Evolutionary conservation across 768 basidiomycete genomes (phyloP).

Genomic region (Amanita exitialis): DNA sequence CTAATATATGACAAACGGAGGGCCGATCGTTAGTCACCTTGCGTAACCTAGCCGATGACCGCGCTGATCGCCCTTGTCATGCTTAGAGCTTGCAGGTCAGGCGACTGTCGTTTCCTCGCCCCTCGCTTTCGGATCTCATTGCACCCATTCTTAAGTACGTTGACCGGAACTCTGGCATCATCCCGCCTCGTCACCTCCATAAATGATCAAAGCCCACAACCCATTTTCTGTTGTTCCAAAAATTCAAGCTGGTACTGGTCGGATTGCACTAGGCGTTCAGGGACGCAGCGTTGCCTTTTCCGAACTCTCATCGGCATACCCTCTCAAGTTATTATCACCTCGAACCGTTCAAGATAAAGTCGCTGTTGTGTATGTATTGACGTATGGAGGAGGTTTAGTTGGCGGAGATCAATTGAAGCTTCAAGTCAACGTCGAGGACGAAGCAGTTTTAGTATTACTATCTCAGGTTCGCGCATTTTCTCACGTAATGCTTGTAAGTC

Average conservation of each 20-base stretch:
- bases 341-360: slow-evolving; percentile 36
- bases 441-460: slow-evolving; percentile 57
- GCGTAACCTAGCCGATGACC: not conserved
- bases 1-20: not conserved
- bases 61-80: not conserved
- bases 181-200: not conserved
- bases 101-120: not conserved
- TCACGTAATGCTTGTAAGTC: slow-evolving; percentile 10
- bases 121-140: not conserved
- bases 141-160: not conserved
- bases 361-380: slow-evolving; percentile 68
- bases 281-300: slow-evolving; percentile 55
- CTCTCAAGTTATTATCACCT: slow-evolving; percentile 82
- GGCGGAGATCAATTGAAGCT: slow-evolving; percentile 71
- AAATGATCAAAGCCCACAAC: not conserved
- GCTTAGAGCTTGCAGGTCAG: not conserved
- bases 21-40: not conserved
- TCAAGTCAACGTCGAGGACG: slow-evolving; percentile 44
- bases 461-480: slow-evolving; percentile 54
- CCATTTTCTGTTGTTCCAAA: slow-evolving; percentile 13
- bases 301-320: slow-evolving; percentile 72
- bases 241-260: slow-evolving; percentile 41
- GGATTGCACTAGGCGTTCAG: slow-evolving; percentile 42
- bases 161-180: not conserved
- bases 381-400: slow-evolving; percentile 89